A percentile compares a stretch with the other conserved stretches of the same genome.
phyloP scores from a whole-genome alignment of 805 yeast species.

The Cyberlindnera suaveolens region DNA sequence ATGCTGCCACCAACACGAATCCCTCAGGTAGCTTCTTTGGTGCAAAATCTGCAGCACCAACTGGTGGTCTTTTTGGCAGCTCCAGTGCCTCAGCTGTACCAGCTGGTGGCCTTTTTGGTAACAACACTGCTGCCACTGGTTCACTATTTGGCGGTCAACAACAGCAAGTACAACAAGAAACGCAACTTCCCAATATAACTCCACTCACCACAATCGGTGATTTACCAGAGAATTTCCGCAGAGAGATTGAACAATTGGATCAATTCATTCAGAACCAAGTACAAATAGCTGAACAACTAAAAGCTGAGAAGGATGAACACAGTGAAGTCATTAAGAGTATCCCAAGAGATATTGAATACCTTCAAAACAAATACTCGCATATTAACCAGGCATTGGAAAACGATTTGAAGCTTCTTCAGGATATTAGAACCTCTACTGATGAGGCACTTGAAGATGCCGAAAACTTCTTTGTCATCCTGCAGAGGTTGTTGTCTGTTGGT shows the following conservation, averaged over 20 bases:
- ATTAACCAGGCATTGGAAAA: slow-evolving; percentile 57
- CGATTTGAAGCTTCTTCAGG: slow-evolving; percentile 40
- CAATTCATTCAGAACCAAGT: slow-evolving; percentile 70
- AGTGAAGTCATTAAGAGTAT: slow-evolving; percentile 58
- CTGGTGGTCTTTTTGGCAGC: slow-evolving; percentile 35
- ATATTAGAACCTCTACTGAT: slow-evolving; percentile 38
- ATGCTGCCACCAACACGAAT: not conserved
- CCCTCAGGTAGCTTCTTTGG: slow-evolving; percentile 37
- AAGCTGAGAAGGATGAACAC: slow-evolving; percentile 57
- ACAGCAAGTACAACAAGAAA: slow-evolving; percentile 23
- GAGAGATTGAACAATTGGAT: slow-evolving; percentile 64
- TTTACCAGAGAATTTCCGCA: slow-evolving; percentile 63
- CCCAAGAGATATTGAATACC: slow-evolving; percentile 64
- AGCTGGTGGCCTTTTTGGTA: slow-evolving; percentile 26
- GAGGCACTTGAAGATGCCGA: slow-evolving; percentile 39
- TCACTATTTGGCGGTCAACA: slow-evolving; percentile 11
- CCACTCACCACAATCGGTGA: slow-evolving; percentile 74
- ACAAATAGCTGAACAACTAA: slow-evolving; percentile 60
- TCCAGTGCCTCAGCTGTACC: slow-evolving; percentile 3
- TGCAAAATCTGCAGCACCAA: not conserved
- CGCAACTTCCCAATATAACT: slow-evolving; percentile 43
- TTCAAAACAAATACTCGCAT: slow-evolving; percentile 54
- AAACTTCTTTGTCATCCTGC: slow-evolving; percentile 46
- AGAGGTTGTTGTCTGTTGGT: slow-evolving; percentile 46
- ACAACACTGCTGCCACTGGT: slow-evolving; percentile 6